A percentile compares a stretch with the other conserved stretches of the same genome.
Evolutionary conservation across 2,329 filamentous ascomycete species (phyloP).

Genomic region (Ophiostoma piceae): DNA sequence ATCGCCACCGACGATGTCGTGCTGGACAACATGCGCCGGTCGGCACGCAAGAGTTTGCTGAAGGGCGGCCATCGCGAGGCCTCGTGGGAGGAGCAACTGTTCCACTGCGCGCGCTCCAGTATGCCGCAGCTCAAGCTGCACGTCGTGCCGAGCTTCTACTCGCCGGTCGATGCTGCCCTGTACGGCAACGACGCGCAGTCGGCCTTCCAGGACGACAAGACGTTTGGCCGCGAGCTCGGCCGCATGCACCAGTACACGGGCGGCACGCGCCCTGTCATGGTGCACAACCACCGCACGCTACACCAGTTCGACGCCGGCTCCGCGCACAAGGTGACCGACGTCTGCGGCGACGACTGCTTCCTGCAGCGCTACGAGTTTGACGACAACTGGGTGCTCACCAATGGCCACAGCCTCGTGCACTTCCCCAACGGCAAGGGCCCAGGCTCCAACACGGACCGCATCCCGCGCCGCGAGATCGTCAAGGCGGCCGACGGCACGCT

Average conservation of each 20-base stretch:
- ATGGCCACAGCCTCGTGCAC: slow-evolving; percentile 41
- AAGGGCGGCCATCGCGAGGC: slow-evolving; percentile 27
- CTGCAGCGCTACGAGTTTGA: slow-evolving; percentile 44
- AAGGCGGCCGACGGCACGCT: background rate
- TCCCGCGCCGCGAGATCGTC: slow-evolving; percentile 8
- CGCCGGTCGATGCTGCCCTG: slow-evolving; percentile 35
- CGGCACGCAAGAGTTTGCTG: background rate
- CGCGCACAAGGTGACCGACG: slow-evolving; percentile 40
- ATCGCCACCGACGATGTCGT: slow-evolving; percentile 19
- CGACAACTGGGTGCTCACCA: slow-evolving; percentile 46
- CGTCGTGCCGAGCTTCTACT: slow-evolving; percentile 42
- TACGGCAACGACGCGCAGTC: slow-evolving; percentile 31
- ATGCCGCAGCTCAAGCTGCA: slow-evolving; percentile 37
- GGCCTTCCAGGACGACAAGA: slow-evolving; percentile 5
- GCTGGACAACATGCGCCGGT: slow-evolving; percentile 20
- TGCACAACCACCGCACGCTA: slow-evolving; percentile 39
- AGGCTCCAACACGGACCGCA: background rate
- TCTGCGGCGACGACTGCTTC: slow-evolving; percentile 45
- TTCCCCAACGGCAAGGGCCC: slow-evolving; percentile 31
- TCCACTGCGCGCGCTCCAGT: slow-evolving; percentile 38
- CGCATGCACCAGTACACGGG: slow-evolving; percentile 35
- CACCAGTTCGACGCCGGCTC: slow-evolving; percentile 39
- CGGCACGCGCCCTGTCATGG: slow-evolving; percentile 39
- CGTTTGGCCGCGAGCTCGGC: background rate
- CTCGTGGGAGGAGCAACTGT: slow-evolving; percentile 41